Evolutionary conservation across 768 basidiomycete genomes (phyloP), one percentile per base, ranked within the genome.

Genomic region (Lentinula edodes): DNA sequence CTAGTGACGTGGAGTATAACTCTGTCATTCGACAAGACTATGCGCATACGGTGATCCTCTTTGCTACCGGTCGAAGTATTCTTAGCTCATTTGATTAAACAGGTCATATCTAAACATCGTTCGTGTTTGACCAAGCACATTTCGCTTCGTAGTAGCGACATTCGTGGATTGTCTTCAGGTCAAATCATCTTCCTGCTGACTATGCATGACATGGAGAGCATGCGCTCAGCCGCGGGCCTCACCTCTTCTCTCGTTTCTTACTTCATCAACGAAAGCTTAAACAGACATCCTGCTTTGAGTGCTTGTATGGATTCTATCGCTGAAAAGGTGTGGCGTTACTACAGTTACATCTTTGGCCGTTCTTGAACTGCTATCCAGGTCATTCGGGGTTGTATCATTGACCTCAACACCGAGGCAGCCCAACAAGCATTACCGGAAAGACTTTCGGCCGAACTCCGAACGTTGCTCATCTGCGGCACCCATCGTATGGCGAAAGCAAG

Each of bases 1-100:
- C 88, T 16, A 93, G 90, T 66, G 93, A 95, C 63, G 79, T 98
- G 23, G 95, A 96, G 72, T 97, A 95, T 69, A 95, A 93, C 69
- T 89, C 93, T 4, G 88, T 95, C 34, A 83, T 98, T 55, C 80
- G 95, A 16, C 89, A 89, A 66, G 93, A 95, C 67, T 95, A 89
- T 66, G 86, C 87, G 0, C 80, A 86, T 64, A 87, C 83, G 39
- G 93, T 92, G 67, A 66, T 85, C 39, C 65, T 50, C 34, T 59
- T 48, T 35, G 42, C 51, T 23, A 13, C n/a, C 7, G 4, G 35
- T 7, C 16, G 41, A 36, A 57, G 12, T 18, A 12, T 18, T n/a
- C 52, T 64, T 48, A 46, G 36, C 61, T 65, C 8, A 65, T 54
- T n/a, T 38, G 53, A 8, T 28, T 6, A 55, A 57, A 4, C 66